Base-by-base conservation (phyloP, 2,329 filamentous ascomycete genomes). In the Metarhizium humberi region DNA sequence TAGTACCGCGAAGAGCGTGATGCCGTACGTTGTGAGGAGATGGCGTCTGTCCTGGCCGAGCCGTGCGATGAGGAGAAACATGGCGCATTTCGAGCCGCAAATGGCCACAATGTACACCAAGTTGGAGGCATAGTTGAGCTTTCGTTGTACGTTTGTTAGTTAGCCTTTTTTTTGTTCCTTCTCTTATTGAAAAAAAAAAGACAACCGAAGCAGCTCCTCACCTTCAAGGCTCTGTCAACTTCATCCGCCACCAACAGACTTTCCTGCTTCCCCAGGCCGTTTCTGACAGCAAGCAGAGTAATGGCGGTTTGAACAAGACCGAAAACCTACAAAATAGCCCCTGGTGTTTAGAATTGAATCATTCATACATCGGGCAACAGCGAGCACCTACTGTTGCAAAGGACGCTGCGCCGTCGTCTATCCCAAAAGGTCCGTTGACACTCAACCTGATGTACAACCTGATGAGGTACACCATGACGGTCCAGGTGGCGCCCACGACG, bases 21-120 rank as follows among this genome's bases (percentile, higher is more conserved):
- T 50, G 10, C 43, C 50, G 42, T 57, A 51, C 16, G 54, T 60
- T 2, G 49, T 54, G 3, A 59, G 34, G 8, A 57, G 45, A 16
- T 59, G 56, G 18, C 55, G 54, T n/a, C 50, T 56, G 13, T 60
- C 47, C 30, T 56, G 51, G 4, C 55, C 57, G 13, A 60, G 57
- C 32, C 59, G 53, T 2, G 57, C 46, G 14, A 60, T 59, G 25
- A 60, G 51, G 10, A 60, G 53, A 11, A 55, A 58, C 59, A 60
- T 60, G 54, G 57, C 56, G 50, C 57, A 54, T 47, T 60, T 60
- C 8, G 59, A 55, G 29, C 47, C 38, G 53, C 59, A 59, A 18
- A 60, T 54, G 1, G 57, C 57, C 13, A 58, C 18, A 3, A 60
- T 58, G 45, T 60, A 60, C 30, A 59, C 18, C n/a, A 60, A 40